Evolutionary conservation across 163 green algal species (phyloP).

Genomic region (Chlamydomonas reinhardtii): DNA sequence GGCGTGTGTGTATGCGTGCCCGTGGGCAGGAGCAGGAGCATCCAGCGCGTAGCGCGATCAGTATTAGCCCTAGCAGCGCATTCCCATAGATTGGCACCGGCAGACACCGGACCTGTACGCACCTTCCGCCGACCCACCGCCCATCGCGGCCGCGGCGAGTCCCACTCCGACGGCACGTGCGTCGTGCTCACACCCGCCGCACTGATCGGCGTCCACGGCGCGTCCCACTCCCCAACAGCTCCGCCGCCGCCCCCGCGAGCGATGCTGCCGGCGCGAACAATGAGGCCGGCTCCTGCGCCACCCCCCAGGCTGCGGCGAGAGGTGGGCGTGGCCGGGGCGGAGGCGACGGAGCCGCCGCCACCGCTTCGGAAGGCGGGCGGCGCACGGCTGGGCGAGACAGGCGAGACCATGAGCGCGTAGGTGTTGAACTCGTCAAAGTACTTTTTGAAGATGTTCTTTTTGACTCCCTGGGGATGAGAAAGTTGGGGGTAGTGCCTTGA

Average conservation of each 20-base stretch:
- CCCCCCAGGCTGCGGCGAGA: no score
- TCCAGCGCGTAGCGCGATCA: no score
- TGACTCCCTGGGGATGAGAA: background rate
- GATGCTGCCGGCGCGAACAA: no score
- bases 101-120: no score
- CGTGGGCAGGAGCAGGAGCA: no score
- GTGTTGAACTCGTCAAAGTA: background rate
- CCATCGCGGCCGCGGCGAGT: background rate
- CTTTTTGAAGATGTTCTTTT: background rate
- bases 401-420: background rate
- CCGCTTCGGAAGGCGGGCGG: no score
- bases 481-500: no score
- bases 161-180: conserved; percentile 21
- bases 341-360: background rate
- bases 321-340: background rate
- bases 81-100: no score
- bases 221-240: background rate
- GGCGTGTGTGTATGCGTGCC: no score
- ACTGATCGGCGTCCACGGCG: background rate
- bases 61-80: no score
- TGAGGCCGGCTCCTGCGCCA: no score
- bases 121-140: background rate
- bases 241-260: background rate
- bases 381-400: background rate
- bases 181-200: background rate